phyloP scores from a whole-genome alignment of 495 filamentous ascomycete genomes.

The Rhypophila decipiens region DNA sequence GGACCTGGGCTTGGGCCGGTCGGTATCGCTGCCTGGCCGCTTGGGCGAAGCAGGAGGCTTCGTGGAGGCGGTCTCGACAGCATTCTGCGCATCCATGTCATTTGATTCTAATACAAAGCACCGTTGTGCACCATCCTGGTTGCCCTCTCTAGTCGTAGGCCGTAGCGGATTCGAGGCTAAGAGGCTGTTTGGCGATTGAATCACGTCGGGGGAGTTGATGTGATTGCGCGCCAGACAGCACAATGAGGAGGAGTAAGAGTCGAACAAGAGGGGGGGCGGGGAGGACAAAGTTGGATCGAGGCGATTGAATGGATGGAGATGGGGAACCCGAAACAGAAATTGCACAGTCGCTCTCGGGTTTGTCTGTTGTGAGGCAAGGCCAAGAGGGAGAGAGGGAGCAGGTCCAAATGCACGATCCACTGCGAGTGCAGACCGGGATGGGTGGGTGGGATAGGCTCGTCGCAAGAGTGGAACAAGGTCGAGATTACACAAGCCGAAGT shows the following conservation, averaged over 20 bases:
- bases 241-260: slow-evolving; percentile 1
- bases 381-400: too few species aligned
- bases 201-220: slow-evolving; percentile 16
- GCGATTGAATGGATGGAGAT: slow-evolving; percentile 5
- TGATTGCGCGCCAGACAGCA: slow-evolving; percentile 17
- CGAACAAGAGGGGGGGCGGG: neutral
- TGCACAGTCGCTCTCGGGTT: slow-evolving; percentile 21
- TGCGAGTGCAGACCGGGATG: too few species aligned
- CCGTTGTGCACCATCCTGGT: slow-evolving; percentile 50
- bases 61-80: slow-evolving; percentile 49
- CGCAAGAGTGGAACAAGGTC: neutral
- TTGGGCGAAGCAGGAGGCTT: slow-evolving; percentile 46
- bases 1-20: slow-evolving; percentile 31
- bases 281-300: too few species aligned
- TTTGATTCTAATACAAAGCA: slow-evolving; percentile 42
- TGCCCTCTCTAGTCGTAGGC: slow-evolving; percentile 31
- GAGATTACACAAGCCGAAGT: slow-evolving; percentile 5
- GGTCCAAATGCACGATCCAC: too few species aligned
- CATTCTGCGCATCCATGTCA: slow-evolving; percentile 56
- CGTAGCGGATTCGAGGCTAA: slow-evolving; percentile 5
- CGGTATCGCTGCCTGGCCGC: slow-evolving; percentile 36
- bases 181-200: slow-evolving; percentile 19
- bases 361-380: too few species aligned
- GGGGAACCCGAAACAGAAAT: slow-evolving; percentile 13
- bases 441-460: too few species aligned